Evolutionary conservation across 768 basidiomycete genomes (phyloP).

Genomic region (Pleurotus eryngii): DNA sequence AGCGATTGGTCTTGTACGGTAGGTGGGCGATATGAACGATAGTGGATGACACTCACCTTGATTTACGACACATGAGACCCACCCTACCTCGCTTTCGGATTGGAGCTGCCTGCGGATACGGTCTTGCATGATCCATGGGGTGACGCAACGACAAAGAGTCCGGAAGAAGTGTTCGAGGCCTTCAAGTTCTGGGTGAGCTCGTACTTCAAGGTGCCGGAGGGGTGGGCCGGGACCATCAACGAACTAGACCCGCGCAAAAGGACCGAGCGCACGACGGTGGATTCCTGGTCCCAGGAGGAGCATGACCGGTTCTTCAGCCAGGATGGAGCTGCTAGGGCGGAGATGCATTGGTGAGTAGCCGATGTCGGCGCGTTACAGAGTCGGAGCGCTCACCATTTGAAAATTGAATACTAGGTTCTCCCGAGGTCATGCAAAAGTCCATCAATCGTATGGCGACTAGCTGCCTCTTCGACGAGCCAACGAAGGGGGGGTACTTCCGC

Average conservation of each 20-base stretch:
- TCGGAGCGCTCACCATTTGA: no score
- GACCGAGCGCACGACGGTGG: slow-evolving; percentile 13
- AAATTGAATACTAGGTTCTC: background rate
- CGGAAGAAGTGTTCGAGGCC: slow-evolving; percentile 5
- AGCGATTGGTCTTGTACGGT: slow-evolving; percentile 13
- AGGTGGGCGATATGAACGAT: slow-evolving; percentile 21
- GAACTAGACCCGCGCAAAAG: slow-evolving; percentile 20
- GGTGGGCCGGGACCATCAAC: slow-evolving; percentile 7
- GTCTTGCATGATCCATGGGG: slow-evolving; percentile 17
- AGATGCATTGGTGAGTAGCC: background rate
- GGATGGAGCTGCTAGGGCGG: slow-evolving; percentile 4
- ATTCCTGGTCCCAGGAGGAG: slow-evolving; percentile 19
- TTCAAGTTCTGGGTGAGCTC: slow-evolving; percentile 10
- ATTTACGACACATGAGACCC: slow-evolving; percentile 23
- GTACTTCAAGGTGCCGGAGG: slow-evolving; percentile 17
- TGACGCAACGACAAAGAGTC: slow-evolving; percentile 18
- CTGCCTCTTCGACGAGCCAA: background rate
- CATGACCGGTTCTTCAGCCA: slow-evolving; percentile 14
- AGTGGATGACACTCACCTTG: background rate
- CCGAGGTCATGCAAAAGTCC: background rate
- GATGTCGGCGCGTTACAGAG: background rate
- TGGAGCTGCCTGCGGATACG: slow-evolving; percentile 16
- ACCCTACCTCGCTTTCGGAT: slow-evolving; percentile 25
- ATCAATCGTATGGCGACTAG: slow-evolving; percentile 1
- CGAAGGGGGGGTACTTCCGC: background rate